Base-by-base conservation (phyloP, 176 grass and related monocot species). In the Oryza australiensis region DNA sequence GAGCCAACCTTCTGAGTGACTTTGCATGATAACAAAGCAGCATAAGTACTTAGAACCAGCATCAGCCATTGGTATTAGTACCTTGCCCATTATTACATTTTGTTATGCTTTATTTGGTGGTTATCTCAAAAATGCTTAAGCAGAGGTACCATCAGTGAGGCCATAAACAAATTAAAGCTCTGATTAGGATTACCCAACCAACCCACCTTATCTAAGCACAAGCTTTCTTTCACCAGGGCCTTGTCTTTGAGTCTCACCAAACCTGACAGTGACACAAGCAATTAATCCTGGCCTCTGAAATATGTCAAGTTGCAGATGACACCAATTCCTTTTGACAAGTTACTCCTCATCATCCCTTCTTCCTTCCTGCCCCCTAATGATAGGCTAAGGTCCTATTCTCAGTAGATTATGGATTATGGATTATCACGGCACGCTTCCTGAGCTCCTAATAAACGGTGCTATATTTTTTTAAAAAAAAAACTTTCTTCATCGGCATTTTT, bases 181-280 rank as follows among this genome's bases (percentile, higher is more conserved):
- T 40, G 93, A 95, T 82, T 88, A 63, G 37, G 93, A 95, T 90
- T 22, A 68, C 81, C 71, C 88, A 95, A 92, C 93, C 82, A 86
- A 86, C 82, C 73, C 82, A 88, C 85, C 82, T 88, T 92, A 90
- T 92, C 85, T 86, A 57, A 62, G 66, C 74, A 29, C 68, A 79
- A 72, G 51, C 51, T 55, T 55, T 64, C 75, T 86, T 86, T 90
- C 46, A 48, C 81, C 71, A 16, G 26, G 67, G 18, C 42, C 30
- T 30, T 80, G 64, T 72, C 57, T 70, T 72, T 64, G 69, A 72
- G 65, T 20, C 35, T 86, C 85, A 88, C 89, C 92, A 90, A 94
- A 87, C 16, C 62, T 62, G 87, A 90, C 57, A 73, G 87, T 30
- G 38, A 89, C 77, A 12, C 68, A 9, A n/a, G 30, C 78, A 66